Evolutionary conservation across 345 rosid genomes (phyloP).

Genomic region (Sapria himalayana): DNA sequence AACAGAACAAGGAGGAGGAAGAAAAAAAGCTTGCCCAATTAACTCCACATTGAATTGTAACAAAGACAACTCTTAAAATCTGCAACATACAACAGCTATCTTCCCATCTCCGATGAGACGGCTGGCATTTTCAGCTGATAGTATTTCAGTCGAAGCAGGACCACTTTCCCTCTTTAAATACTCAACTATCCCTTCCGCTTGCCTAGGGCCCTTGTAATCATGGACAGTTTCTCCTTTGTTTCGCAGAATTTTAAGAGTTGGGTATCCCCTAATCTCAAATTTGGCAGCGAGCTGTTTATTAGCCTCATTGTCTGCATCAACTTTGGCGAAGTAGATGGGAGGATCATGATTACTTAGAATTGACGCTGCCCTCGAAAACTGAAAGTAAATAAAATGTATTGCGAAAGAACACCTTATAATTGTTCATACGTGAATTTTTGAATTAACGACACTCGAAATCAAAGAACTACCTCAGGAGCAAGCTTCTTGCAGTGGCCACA

Average conservation of each 20-base stretch:
- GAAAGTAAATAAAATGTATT: background rate
- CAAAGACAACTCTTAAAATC: background rate
- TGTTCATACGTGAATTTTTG: no score
- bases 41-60: background rate
- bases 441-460: no score
- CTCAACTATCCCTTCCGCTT: conserved; percentile 65
- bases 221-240: conserved; percentile 59
- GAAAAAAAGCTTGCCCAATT: background rate
- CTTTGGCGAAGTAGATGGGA: conserved; percentile 54
- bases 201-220: conserved; percentile 92
- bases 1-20: no score
- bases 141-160: conserved; percentile 69
- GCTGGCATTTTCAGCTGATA: conserved; percentile 38
- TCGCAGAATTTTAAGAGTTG: conserved; percentile 69
- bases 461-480: conserved; percentile 72
- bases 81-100: conserved; percentile 40
- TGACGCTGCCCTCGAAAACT: conserved; percentile 96
- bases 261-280: conserved; percentile 64
- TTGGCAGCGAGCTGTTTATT: conserved; percentile 42
- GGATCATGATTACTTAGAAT: conserved; percentile 44
- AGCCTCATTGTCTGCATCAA: conserved; percentile 61
- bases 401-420: no score
- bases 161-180: conserved; percentile 83
- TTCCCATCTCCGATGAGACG: conserved; percentile 39
- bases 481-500: conserved; percentile 91